A percentile compares a stretch with the other conserved stretches of the same genome.
Evolutionary conservation across 805 yeast genomes (phyloP).

Genomic region (Candida oleophila): DNA sequence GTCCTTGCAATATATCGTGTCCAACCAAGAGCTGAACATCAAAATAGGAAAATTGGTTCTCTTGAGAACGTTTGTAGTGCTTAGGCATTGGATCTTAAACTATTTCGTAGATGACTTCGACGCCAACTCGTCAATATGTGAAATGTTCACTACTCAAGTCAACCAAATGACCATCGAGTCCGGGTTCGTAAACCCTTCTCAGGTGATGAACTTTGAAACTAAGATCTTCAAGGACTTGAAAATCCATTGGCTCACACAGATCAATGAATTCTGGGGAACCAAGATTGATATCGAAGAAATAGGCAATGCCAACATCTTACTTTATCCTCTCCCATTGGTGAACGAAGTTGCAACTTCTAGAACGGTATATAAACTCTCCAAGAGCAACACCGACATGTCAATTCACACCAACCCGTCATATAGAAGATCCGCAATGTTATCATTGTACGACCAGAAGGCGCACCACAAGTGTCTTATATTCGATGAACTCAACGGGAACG

Average conservation of each 20-base stretch:
- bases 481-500: constrained; percentile 19
- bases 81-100: constrained; percentile 88
- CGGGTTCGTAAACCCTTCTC: constrained; percentile 18
- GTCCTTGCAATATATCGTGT: constrained; percentile 53
- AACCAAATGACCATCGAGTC: constrained; percentile 38
- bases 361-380: constrained; percentile 19
- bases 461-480: constrained; percentile 34
- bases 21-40: constrained; percentile 20
- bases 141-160: constrained; percentile 46
- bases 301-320: constrained; percentile 11
- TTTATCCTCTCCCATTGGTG: constrained; percentile 24
- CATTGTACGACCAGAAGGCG: constrained; percentile 37
- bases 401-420: constrained; percentile 44
- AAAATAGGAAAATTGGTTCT: constrained; percentile 63
- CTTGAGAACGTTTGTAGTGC: constrained; percentile 78
- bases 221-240: constrained; percentile 40
- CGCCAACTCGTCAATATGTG: constrained; percentile 30
- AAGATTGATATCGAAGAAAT: constrained; percentile 19
- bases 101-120: constrained; percentile 80
- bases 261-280: constrained; percentile 32
- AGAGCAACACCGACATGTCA: constrained; percentile 35
- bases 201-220: constrained; percentile 29
- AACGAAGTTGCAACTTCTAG: constrained; percentile 16
- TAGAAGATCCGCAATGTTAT: constrained; percentile 45
- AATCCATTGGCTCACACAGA: constrained; percentile 37